phyloP scores from a whole-genome alignment of 2,329 filamentous ascomycete species.

The Ilyonectria destructans region DNA sequence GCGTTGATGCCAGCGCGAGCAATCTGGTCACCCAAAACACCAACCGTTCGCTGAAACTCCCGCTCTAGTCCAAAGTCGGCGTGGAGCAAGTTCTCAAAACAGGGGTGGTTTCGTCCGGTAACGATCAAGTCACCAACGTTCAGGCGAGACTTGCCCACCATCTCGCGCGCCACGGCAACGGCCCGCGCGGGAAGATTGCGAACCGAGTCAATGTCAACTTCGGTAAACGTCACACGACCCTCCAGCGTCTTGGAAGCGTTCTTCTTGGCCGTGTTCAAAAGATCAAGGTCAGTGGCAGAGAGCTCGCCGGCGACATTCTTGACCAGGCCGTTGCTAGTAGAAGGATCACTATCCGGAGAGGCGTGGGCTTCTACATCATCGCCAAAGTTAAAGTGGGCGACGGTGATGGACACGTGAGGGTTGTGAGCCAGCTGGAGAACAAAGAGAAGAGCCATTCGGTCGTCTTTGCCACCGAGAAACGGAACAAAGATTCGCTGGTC shows the following conservation, averaged over 20 bases:
- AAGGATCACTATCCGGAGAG: conserved; percentile 22
- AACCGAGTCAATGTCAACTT: conserved; percentile 44
- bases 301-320: conserved; percentile 35
- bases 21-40: conserved; percentile 47
- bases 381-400: conserved; percentile 66
- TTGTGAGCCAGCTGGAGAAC: conserved; percentile 89
- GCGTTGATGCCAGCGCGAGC: conserved; percentile 49
- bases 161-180: conserved; percentile 38
- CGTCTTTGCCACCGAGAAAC: conserved; percentile 89
- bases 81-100: conserved; percentile 35
- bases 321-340: conserved; percentile 22
- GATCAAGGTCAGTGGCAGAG: conserved; percentile 49
- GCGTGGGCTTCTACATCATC: conserved; percentile 36
- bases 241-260: conserved; percentile 38
- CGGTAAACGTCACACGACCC: conserved; percentile 41
- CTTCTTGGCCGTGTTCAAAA: conserved; percentile 45
- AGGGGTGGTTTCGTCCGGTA: conserved; percentile 42
- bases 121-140: conserved; percentile 50
- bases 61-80: conserved; percentile 47
- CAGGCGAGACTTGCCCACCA: conserved; percentile 43
- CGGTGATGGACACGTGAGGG: conserved; percentile 82
- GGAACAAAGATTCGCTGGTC: conserved; percentile 90
- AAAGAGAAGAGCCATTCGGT: conserved; percentile 83
- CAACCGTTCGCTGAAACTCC: conserved; percentile 47
- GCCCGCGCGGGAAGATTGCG: conserved; percentile 48